Evolutionary conservation across 371 early-diverging fungal genomes (phyloP).

Genomic region (Phascolomyces articulosus): DNA sequence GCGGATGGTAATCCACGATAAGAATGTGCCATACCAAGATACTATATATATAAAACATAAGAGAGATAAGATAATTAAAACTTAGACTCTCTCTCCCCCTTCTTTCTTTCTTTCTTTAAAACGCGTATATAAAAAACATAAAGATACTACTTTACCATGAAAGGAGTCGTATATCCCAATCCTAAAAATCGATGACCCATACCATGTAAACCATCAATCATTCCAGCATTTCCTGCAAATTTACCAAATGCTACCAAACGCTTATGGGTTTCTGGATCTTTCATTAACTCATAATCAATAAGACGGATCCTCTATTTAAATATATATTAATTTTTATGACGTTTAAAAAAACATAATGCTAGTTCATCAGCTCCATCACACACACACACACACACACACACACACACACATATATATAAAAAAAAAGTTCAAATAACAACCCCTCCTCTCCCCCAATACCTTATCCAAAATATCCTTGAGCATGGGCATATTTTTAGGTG

Average conservation of each 20-base stretch:
- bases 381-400: no score
- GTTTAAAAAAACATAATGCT: no score
- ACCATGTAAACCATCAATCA: slow-evolving; percentile 92
- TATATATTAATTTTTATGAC: slow-evolving; percentile 19
- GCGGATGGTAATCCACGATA: slow-evolving; percentile 85
- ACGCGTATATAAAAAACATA: not conserved
- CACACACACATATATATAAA: no score
- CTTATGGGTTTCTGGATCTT: slow-evolving; percentile 66
- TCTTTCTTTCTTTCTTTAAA: no score
- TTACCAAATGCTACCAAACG: slow-evolving; percentile 92
- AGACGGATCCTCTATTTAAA: slow-evolving; percentile 77
- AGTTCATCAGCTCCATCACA: no score
- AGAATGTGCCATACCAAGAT: slow-evolving; percentile 86
- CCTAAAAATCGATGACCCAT: slow-evolving; percentile 91
- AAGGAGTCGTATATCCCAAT: slow-evolving; percentile 91
- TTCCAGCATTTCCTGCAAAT: slow-evolving; percentile 95
- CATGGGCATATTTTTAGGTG: slow-evolving; percentile 93
- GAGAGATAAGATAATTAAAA: no score
- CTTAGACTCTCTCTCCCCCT: no score
- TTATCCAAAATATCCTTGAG: slow-evolving; percentile 87
- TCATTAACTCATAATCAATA: slow-evolving; percentile 96
- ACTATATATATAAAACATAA: no score
- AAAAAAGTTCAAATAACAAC: no score
- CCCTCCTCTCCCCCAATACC: no score
- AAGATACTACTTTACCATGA: slow-evolving; percentile 68